phyloP scores from a whole-genome alignment of 148 eudicot species.

The Silene latifolia region DNA sequence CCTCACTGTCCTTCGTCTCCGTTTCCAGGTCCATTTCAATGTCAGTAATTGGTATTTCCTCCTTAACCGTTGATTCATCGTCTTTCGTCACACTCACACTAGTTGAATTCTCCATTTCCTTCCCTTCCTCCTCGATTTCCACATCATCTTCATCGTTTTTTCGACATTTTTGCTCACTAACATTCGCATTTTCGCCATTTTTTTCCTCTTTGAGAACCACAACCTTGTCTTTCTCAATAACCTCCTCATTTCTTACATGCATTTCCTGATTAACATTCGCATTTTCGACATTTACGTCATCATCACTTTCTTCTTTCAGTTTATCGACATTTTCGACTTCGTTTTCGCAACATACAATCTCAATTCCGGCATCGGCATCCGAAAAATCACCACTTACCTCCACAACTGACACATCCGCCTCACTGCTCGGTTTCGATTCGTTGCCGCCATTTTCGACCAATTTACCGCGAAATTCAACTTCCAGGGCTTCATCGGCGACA shows the following conservation, averaged over 20 bases:
- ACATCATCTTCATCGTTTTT: too few relatives aligned
- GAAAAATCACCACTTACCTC: neutral
- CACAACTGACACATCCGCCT: too few relatives aligned
- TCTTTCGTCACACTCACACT: conserved; percentile 2
- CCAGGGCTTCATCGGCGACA: neutral
- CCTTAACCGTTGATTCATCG: conserved; percentile 24
- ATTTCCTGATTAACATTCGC: neutral
- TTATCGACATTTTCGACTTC: neutral
- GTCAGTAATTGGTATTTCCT: conserved; percentile 28
- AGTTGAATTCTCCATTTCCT: conserved; percentile 20
- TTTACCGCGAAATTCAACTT: neutral
- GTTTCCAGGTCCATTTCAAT: conserved; percentile 28
- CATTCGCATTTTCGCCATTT: too few relatives aligned
- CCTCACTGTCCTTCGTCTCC: conserved; percentile 31
- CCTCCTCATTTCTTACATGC: neutral
- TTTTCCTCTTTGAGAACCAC: too few relatives aligned
- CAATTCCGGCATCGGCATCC: neutral
- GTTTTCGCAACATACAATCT: neutral
- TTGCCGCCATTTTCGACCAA: neutral
- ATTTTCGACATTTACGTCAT: conserved; percentile 1
- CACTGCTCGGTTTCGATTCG: too few relatives aligned
- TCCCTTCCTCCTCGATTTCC: neutral
- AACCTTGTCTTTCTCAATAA: neutral
- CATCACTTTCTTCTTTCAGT: neutral
- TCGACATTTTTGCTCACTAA: too few relatives aligned